phyloP scores from a whole-genome alignment of 306 rosid species.

The Sindora glabra region DNA sequence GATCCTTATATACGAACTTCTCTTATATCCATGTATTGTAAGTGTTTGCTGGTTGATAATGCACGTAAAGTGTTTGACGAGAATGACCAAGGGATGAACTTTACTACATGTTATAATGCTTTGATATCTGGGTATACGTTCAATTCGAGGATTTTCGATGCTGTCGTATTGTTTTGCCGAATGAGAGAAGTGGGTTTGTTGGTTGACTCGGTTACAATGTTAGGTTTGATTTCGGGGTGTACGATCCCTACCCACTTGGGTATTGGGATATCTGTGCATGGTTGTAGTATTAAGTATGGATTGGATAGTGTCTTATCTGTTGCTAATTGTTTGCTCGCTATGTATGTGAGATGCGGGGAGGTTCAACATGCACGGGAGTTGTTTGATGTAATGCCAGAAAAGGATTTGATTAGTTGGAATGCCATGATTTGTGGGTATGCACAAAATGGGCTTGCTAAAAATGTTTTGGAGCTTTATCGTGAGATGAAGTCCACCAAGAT shows the following conservation, averaged over 20 bases:
- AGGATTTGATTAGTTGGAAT: constrained; percentile 81
- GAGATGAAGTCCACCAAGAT: constrained; percentile 27
- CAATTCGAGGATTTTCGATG: constrained; percentile 35
- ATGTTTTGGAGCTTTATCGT: constrained; percentile 55
- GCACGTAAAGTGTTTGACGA: constrained; percentile 80
- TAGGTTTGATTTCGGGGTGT: constrained; percentile 62
- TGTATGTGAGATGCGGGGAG: constrained; percentile 72
- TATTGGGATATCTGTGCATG: constrained; percentile 51
- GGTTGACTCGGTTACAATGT: constrained; percentile 54
- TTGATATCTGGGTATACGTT: constrained; percentile 58
- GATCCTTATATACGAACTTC: constrained; percentile 78
- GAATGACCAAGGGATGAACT: constrained; percentile 19
- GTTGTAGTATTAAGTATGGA: constrained; percentile 39
- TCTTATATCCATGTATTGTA: constrained; percentile 57
- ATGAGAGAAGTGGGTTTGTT: constrained; percentile 43
- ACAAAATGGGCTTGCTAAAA: constrained; percentile 59
- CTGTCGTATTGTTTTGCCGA: constrained; percentile 32
- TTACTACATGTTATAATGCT: constrained; percentile 63
- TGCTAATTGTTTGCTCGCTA: constrained; percentile 59
- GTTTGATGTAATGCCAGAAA: constrained; percentile 54
- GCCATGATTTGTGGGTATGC: constrained; percentile 88
- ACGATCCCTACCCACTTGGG: constrained; percentile 25
- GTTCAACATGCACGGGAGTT: constrained; percentile 37
- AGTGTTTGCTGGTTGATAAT: constrained; percentile 8
- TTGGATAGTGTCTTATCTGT: constrained; percentile 44